Percentiles rank a stretch among this genome's conserved stretches.
These are phyloP conservation scores for Geotrichum citri-aurantii DNA, from an alignment of 1,139 yeast species.

Conservation along the genomic window DNA sequence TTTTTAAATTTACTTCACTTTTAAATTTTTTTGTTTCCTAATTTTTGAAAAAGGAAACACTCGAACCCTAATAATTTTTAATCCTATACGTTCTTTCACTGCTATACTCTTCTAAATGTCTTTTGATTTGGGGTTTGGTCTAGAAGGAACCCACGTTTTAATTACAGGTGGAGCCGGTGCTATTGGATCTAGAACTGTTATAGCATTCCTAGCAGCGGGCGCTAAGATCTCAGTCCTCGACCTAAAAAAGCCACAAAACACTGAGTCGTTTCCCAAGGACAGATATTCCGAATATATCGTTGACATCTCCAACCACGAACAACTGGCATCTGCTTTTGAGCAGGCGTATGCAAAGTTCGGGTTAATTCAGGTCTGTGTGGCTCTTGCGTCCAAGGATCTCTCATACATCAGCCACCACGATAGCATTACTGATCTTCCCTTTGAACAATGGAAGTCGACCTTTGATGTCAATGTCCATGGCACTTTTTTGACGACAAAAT, in stretches of 20 bases:
- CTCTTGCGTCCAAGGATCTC: constrained; percentile 17
- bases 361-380: constrained; percentile 18
- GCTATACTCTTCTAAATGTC: background rate
- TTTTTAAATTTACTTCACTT: background rate
- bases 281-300: constrained; percentile 6
- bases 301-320: constrained; percentile 13
- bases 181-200: constrained; percentile 13
- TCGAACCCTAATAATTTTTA: background rate
- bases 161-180: constrained; percentile 18
- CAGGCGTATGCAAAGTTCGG: constrained; percentile 14
- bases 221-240: constrained; percentile 14
- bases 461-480: constrained; percentile 16
- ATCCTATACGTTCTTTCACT: background rate
- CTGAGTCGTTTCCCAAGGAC: background rate
- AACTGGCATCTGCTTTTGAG: constrained; percentile 8
- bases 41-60: background rate
- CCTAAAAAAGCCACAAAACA: background rate
- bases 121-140: constrained; percentile 15
- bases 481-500: constrained; percentile 13
- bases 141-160: constrained; percentile 13
- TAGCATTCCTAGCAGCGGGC: constrained; percentile 12
- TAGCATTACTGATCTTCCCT: constrained; percentile 12
- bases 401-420: constrained; percentile 15
- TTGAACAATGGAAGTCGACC: constrained; percentile 16
- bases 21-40: background rate